Base-by-base conservation (phyloP, 768 basidiomycete genomes). In the Leccinum pellstonianum region DNA sequence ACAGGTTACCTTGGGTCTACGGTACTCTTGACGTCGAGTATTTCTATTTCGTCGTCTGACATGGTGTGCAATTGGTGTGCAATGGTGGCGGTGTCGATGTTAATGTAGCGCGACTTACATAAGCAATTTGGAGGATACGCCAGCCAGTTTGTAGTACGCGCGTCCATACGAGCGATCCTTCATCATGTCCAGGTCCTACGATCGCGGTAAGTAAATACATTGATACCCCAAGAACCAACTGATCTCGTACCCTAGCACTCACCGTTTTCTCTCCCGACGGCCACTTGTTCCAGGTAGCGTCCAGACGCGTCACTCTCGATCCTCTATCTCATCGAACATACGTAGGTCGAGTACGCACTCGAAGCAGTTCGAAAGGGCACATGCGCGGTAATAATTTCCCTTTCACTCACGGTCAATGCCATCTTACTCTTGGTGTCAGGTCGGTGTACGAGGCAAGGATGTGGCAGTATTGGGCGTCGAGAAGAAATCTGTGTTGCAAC, bases 191-290 rank as follows among this genome's bases (percentile, higher is more conserved):
- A 90, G 95, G 81, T 95, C 93, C 35, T 97, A 97, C 80, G 95
- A 97, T 86, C 89, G 95, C 86, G 95, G 94, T 94, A 71, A 51
- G 80, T 29, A 54, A 5, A 15, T n/a, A 4, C n/a, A n/a, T 29
- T 6, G 3, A 6, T 46, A 1, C 4, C 11, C 7, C 5, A 48
- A 12, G 11, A 4, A 14, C 7, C 1, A 27, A 41, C 63, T 68
- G 54, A 64, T 61, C n/a, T 38, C 29, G 54, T 37, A 23, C 54
- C 27, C 3, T 57, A 97, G 95, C 95, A 51, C 87, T 98, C 64
- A 98, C 96, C 64, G 94, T 96, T 72, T 96, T 97, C 82, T 97
- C 95, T 47, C 96, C 96, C 60, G 97, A 98, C 80, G 97, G 97
- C 17, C 97, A 99, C 80, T 81, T 99, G 67, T 97, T 98, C 83